A percentile compares a stretch with the other conserved stretches of the same genome.
phyloP scores from a whole-genome alignment of 2,329 filamentous ascomycete genomes.

The Drechmeria coniospora region DNA sequence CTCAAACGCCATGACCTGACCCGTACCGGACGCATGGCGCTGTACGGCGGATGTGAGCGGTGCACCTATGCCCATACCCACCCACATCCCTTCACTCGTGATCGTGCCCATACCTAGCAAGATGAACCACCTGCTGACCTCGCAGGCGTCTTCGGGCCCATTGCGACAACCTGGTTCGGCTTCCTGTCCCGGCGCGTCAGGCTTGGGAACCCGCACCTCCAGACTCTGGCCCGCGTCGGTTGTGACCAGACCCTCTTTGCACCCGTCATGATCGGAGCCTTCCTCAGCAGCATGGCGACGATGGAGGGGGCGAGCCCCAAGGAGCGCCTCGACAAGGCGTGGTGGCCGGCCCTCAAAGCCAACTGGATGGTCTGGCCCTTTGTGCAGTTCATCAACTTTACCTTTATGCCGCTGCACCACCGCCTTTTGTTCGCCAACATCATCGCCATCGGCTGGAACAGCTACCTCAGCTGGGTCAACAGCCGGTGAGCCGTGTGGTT shows the following conservation, averaged over 20 bases:
- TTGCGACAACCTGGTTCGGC: conserved; percentile 73
- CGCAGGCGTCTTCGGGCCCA: conserved; percentile 68
- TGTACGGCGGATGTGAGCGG: conserved; percentile 64
- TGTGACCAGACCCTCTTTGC: conserved; percentile 74
- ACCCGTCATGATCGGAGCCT: conserved; percentile 65
- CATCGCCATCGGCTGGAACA: conserved; percentile 53
- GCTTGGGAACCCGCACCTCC: conserved; percentile 47
- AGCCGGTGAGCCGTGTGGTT: too few species aligned
- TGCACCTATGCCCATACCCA: too few species aligned
- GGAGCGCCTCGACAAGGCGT: conserved; percentile 60
- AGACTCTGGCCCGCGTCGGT: conserved; percentile 63
- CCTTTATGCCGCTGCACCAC: conserved; percentile 68
- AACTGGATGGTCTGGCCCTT: conserved; percentile 84
- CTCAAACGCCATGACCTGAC: conserved; percentile 57
- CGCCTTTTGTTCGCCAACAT: conserved; percentile 78
- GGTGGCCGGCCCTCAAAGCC: conserved; percentile 55
- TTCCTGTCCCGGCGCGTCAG: conserved; percentile 58
- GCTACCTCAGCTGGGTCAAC: conserved; percentile 47
- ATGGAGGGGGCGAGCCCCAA: conserved; percentile 48
- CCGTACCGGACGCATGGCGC: conserved; percentile 62
- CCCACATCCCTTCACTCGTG: background rate
- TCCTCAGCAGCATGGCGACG: conserved; percentile 71
- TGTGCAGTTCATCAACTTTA: conserved; percentile 79
- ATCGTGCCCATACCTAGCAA: background rate
- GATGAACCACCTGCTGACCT: background rate